Evolutionary conservation across 768 basidiomycete species (phyloP).

Genomic region (Daedaleopsis sinensis): DNA sequence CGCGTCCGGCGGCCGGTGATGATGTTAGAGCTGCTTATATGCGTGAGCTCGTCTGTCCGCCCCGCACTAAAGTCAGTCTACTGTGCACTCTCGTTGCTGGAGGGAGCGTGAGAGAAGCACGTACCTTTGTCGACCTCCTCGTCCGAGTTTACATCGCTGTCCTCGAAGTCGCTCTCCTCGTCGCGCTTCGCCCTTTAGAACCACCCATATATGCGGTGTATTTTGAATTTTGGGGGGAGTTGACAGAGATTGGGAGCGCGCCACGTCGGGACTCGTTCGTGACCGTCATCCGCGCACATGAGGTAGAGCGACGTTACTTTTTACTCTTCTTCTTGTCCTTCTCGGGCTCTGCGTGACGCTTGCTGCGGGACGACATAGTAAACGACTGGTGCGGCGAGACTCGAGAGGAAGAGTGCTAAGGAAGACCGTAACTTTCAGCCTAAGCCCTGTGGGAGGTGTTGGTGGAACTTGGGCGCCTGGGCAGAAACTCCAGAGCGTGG

Average conservation of each 20-base stretch:
- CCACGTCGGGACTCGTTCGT: conserved; percentile 21
- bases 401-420: background rate
- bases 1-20: conserved; percentile 65
- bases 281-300: background rate
- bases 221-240: background rate
- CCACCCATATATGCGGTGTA: background rate
- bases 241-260: conserved; percentile 6
- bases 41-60: conserved; percentile 37
- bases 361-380: conserved; percentile 31
- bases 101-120: background rate
- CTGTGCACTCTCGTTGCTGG: background rate
- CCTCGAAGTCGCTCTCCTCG: conserved; percentile 31
- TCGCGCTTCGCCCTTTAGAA: conserved; percentile 30
- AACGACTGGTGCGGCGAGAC: background rate
- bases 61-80: background rate
- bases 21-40: conserved; percentile 66
- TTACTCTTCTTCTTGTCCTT: conserved; percentile 35
- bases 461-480: background rate
- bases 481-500: too few species aligned
- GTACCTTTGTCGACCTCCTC: conserved; percentile 31
- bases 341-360: conserved; percentile 37
- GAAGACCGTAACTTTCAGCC: background rate
- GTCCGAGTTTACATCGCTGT: conserved; percentile 22
- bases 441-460: background rate
- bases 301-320: conserved; percentile 31